Evolutionary conservation across 2,329 filamentous ascomycete species (phyloP).

Genomic region (Phialocephala sp.): DNA sequence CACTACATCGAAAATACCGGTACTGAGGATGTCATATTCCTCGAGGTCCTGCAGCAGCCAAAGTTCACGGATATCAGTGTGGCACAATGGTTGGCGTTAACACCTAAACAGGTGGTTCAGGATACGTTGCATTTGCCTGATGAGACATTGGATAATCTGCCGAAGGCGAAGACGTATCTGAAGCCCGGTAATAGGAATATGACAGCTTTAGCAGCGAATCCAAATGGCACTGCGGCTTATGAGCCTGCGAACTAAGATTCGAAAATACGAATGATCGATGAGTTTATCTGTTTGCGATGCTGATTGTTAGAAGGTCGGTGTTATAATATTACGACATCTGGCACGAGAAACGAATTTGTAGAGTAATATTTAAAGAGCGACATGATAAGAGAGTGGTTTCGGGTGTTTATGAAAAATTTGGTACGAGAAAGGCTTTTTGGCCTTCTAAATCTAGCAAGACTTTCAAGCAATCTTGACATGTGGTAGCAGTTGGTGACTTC

Average conservation of each 20-base stretch:
- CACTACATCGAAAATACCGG: constrained; percentile 69
- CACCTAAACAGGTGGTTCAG: constrained; percentile 33
- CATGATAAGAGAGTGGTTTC: too few species aligned
- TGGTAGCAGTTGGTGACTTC: too few species aligned
- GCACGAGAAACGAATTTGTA: too few species aligned
- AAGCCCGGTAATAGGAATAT: constrained; percentile 47
- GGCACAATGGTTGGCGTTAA: constrained; percentile 62
- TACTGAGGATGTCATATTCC: constrained; percentile 59
- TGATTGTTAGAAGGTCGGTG: too few species aligned
- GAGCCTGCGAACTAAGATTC: constrained; percentile 3
- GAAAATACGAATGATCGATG: too few species aligned
- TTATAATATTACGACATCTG: too few species aligned
- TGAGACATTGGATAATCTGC: constrained; percentile 45
- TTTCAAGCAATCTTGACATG: too few species aligned
- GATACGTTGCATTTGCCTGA: constrained; percentile 45
- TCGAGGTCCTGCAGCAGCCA: constrained; percentile 62
- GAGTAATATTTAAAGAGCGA: too few species aligned
- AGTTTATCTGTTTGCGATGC: too few species aligned
- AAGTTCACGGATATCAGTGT: constrained; percentile 55
- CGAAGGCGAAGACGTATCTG: constrained; percentile 50
- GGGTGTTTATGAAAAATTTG: too few species aligned
- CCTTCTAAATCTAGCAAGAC: too few species aligned
- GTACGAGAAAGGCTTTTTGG: too few species aligned
- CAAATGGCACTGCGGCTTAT: constrained; percentile 32
- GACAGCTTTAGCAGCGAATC: constrained; percentile 33